Evolutionary conservation across 768 basidiomycete species (phyloP).

Genomic region (Tricholoma hemisulphureum): DNA sequence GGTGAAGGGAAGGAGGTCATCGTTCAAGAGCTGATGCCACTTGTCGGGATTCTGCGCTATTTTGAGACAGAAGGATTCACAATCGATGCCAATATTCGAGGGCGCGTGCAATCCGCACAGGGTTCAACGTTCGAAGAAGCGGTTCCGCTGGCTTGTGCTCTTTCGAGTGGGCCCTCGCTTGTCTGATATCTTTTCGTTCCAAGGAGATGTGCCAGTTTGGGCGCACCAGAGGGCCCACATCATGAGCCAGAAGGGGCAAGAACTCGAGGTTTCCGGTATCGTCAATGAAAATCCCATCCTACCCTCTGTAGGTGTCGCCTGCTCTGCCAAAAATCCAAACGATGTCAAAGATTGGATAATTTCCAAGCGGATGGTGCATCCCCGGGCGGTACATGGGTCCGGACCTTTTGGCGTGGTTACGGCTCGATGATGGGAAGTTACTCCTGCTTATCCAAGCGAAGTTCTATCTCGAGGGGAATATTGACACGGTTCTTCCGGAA

Average conservation of each 20-base stretch:
- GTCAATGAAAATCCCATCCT: not conserved
- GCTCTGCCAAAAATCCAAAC: not conserved
- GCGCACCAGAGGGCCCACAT: not conserved
- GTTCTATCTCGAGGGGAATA: not conserved
- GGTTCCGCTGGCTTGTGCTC: not conserved
- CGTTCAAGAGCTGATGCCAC: not conserved
- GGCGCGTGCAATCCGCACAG: not conserved
- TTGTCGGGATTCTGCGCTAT: not conserved
- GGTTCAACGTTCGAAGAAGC: not conserved
- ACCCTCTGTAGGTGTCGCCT: not conserved
- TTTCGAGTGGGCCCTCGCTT: not conserved
- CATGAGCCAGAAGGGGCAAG: not conserved
- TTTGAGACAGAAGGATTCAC: not conserved
- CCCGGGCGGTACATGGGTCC: not conserved
- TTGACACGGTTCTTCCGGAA: not conserved
- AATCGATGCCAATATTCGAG: not conserved
- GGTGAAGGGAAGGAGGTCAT: not conserved
- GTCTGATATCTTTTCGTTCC: not conserved
- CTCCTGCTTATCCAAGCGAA: not conserved
- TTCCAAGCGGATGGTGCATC: not conserved
- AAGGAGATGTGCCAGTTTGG: not conserved
- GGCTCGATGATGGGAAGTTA: not conserved
- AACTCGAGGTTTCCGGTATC: not conserved
- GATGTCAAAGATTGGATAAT: not conserved
- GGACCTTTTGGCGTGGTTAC: not conserved